Evolutionary conservation across 306 rosid species (phyloP).

Genomic region (Biancaea sappan): DNA sequence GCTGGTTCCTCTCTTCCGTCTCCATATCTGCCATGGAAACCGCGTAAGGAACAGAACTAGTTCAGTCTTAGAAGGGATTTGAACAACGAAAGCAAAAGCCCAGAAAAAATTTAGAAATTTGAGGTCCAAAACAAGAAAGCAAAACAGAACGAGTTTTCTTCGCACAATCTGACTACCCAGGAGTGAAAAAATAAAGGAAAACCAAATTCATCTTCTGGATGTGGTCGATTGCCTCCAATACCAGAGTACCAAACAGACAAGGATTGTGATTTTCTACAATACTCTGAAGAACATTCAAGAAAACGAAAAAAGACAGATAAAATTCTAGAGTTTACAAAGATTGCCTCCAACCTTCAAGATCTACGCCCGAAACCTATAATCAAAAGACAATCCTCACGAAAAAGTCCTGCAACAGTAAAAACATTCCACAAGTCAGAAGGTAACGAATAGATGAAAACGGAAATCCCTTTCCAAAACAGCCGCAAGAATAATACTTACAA

Average conservation of each 20-base stretch:
- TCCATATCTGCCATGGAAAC: constrained; percentile 50
- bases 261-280: background rate
- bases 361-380: constrained; percentile 29
- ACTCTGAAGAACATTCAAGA: constrained; percentile 4
- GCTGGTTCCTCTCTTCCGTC: constrained; percentile 69
- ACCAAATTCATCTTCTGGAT: background rate
- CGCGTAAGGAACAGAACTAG: background rate
- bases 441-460: constrained; percentile 6
- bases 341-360: constrained; percentile 51
- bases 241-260: constrained; percentile 6
- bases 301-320: background rate
- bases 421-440: constrained; percentile 24
- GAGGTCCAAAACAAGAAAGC: background rate
- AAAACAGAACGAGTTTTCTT: background rate
- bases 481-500: constrained; percentile 37
- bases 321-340: constrained; percentile 11
- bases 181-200: background rate
- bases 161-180: background rate
- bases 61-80: background rate
- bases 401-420: constrained; percentile 2
- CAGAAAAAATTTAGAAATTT: background rate
- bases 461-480: constrained; percentile 24
- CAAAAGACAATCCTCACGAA: background rate
- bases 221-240: constrained; percentile 6
- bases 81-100: constrained; percentile 16